phyloP scores from a whole-genome alignment of 306 rosid species.

The Quercus dentata region DNA sequence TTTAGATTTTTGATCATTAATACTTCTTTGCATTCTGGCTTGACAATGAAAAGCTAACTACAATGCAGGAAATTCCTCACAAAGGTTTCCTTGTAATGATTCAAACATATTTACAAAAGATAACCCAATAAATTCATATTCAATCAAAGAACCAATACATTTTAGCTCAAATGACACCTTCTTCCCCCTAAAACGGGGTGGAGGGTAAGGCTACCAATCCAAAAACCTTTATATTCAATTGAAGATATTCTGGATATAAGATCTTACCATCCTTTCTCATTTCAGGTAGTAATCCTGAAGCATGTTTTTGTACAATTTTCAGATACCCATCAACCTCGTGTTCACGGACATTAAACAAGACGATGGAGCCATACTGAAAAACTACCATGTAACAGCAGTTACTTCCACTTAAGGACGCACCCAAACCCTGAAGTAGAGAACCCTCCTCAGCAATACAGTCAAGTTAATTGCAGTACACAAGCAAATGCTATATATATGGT shows the following conservation, averaged over 20 bases:
- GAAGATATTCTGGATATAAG: constrained; percentile 9
- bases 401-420: constrained; percentile 68
- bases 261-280: constrained; percentile 96
- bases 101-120: background rate
- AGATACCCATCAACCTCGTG: constrained; percentile 67
- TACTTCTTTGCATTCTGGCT: background rate
- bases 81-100: background rate
- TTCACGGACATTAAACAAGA: constrained; percentile 79
- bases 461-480: background rate
- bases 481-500: background rate
- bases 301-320: constrained; percentile 73
- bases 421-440: constrained; percentile 56
- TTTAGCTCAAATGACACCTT: too few relatives aligned
- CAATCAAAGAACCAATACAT: background rate
- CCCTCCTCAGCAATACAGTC: background rate
- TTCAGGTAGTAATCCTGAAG: constrained; percentile 88
- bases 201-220: background rate
- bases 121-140: background rate
- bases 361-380: constrained; percentile 95
- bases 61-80: background rate
- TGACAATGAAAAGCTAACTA: background rate
- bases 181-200: too few relatives aligned
- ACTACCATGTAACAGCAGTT: constrained; percentile 81
- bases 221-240: background rate
- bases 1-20: background rate